Evolutionary conservation across 306 rosid genomes (phyloP), one percentile per base, ranked within the genome.

Genomic region (Myrica gale): DNA sequence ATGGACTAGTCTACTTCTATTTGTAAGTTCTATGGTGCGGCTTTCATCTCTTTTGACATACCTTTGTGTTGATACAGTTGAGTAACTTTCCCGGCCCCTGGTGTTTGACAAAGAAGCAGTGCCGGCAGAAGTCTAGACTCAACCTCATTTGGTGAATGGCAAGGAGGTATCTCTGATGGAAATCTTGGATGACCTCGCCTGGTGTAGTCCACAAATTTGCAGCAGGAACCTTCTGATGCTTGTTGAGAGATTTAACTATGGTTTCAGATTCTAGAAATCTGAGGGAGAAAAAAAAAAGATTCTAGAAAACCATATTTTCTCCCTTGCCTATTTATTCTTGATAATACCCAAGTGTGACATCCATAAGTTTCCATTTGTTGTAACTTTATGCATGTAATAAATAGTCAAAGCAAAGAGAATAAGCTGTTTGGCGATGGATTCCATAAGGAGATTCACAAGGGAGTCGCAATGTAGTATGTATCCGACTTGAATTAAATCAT

Each of bases 21-120:
- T 75, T 80, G 15, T 39, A 42, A 74, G 23, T 15, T 60, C 23
- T 56, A 5, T 17, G 10, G 48, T 21, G 15, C 12, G n/a, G 5
- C 55, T 61, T 70, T 23, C 43, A 7, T 20, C 50, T 60, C 72
- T 74, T 58, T 60, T 69, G 68, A 48, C 48, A 72, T 79, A 43
- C 68, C 45, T 63, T 67, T 67, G 15, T 39, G 58, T 71, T 48
- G 9, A 51, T 76, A 51, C 89, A 95, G 97, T 72, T 90, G 82
- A 95, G 98, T 87, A 90, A 96, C 61, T 95, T 92, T 83, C 97
- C 92, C 10, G 83, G 89, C 65, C 78, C 84, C 41, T 92, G 97
- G 98, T 92, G 98, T 81, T 20, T 88, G 50, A 90, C 82, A 42
- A 95, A 84, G 86, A 90, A 86, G 77, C 90, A 87, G 74, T 92